Base-by-base conservation (phyloP, 495 filamentous ascomycete genomes). In the Xylaria nigripes region DNA sequence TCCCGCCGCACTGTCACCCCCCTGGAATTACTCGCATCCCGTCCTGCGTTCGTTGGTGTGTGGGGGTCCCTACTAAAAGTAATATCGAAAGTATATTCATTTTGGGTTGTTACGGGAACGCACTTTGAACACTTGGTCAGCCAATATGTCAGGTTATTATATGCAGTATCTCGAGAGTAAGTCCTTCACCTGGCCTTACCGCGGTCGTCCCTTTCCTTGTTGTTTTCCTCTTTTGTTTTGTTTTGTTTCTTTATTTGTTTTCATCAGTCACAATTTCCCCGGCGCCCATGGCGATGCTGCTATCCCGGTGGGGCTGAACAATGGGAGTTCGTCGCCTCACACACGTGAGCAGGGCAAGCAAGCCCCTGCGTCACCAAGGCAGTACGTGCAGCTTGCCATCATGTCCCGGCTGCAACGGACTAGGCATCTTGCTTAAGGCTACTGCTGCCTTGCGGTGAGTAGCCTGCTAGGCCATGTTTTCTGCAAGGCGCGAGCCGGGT, bases 141-240 rank as follows among this genome's bases (percentile, higher is more conserved):
- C 67, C 6, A 79, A 63, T 65, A 79, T 80, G 77, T 70, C 70
- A 59, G 78, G 78, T 66, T 81, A 79, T 65, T 81, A 81, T 68
- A 81, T 81, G 73, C 76, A 80, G 69, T 81, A 81, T 70, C 69
- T 81, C 54, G 76, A 80, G 68, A 79, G 78, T 81, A 79, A 76
- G 78, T 81, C 56, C 50, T 70, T 51, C 36, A 15, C 32, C 48
- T 52, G 22, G 25, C 41, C 50, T 43, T 50, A 27, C 25, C 12
- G 34, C n/a, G 40, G 30, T 25, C 21, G 48, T 41, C 40, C 32
- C n/a, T n/a, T n/a, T n/a, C n/a, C n/a, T n/a, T n/a, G n/a, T n/a
- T 36, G 6, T 36, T 9, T 4, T 51, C 25, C 45, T 32, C 16
- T 18, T 18, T 40, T 51, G 21, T 48, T 32, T 38, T 54, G 21